Evolutionary conservation across 352 stramenopile species (phyloP).

Genomic region (Globisporangium polare): DNA sequence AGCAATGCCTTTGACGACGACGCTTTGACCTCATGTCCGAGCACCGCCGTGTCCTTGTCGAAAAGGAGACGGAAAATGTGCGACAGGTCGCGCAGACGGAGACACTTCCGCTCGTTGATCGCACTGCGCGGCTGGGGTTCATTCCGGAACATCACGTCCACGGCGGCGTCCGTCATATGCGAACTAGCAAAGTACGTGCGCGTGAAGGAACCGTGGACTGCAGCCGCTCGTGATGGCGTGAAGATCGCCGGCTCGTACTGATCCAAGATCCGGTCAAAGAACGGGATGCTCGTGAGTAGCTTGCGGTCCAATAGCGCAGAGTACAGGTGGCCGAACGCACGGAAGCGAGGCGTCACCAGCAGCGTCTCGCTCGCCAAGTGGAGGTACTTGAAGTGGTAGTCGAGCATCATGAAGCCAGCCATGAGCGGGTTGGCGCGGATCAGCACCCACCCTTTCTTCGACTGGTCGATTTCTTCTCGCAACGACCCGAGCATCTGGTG

Average conservation of each 20-base stretch:
- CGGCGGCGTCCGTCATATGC: constrained; percentile 17
- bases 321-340: constrained; percentile 28
- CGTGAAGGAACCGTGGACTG: constrained; percentile 19
- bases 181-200: constrained; percentile 25
- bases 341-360: constrained; percentile 20
- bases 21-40: constrained; percentile 7
- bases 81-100: constrained; percentile 25
- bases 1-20: constrained; percentile 21
- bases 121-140: constrained; percentile 3
- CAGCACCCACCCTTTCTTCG: background rate
- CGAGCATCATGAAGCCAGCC: constrained; percentile 23
- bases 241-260: constrained; percentile 27
- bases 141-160: constrained; percentile 23
- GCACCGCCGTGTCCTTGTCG: constrained; percentile 21
- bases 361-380: constrained; percentile 20
- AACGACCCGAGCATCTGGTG: constrained; percentile 7
- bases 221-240: constrained; percentile 22
- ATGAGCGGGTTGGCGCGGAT: constrained; percentile 28
- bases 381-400: constrained; percentile 22
- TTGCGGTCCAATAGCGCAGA: constrained; percentile 18
- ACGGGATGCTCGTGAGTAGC: constrained; percentile 12
- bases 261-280: constrained; percentile 25
- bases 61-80: constrained; percentile 18
- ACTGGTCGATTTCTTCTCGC: constrained; percentile 10
- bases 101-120: constrained; percentile 20